These are phyloP conservation scores for Excoecaria cochinchinensis DNA, from an alignment of 345 rosid genomes.

Conservation along the genomic window DNA sequence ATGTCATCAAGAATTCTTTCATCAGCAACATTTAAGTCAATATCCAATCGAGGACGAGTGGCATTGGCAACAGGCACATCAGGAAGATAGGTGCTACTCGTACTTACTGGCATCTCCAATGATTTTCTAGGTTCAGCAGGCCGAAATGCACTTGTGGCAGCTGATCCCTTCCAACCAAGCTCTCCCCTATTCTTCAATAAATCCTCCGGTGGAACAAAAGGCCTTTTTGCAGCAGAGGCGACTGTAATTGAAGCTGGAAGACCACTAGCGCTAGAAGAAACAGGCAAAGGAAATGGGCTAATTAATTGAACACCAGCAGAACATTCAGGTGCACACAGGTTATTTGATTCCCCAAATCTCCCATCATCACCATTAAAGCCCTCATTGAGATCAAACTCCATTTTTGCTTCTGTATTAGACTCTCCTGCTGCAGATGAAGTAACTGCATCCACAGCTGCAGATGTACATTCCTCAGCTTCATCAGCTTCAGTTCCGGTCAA, in stretches of 20 bases:
- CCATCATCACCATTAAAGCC: slow-evolving; percentile 64
- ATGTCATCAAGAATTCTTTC: slow-evolving; percentile 78
- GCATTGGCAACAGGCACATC: slow-evolving; percentile 48
- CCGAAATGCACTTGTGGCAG: slow-evolving; percentile 96
- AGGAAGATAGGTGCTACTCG: slow-evolving; percentile 25
- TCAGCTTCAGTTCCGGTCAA: slow-evolving; percentile 36
- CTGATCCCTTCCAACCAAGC: slow-evolving; percentile 97
- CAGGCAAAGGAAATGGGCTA: slow-evolving; percentile 40
- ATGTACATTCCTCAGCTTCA: slow-evolving; percentile 45
- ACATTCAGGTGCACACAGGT: slow-evolving; percentile 33
- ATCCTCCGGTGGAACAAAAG: slow-evolving; percentile 81
- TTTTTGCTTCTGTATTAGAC: slow-evolving; percentile 50
- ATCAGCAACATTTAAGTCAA: slow-evolving; percentile 85
- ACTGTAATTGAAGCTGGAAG: slow-evolving; percentile 69
- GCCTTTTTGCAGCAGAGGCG: slow-evolving; percentile 85
- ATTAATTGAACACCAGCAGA: slow-evolving; percentile 41
- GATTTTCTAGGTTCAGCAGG: slow-evolving; percentile 87
- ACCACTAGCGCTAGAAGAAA: slow-evolving; percentile 46
- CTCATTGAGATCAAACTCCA: slow-evolving; percentile 85
- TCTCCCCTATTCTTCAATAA: slow-evolving; percentile 58
- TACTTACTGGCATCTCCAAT: slow-evolving; percentile 41
- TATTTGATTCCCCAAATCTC: slow-evolving; percentile 39
- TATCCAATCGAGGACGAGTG: slow-evolving; percentile 52
- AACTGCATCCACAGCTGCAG: slow-evolving; percentile 28
- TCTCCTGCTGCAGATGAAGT: slow-evolving; percentile 31